A percentile compares a stretch with the other conserved stretches of the same genome.
Conservation (phyloP, 2,329 filamentous ascomycete genomes). For the Ophiocordyceps robertsii region DNA sequence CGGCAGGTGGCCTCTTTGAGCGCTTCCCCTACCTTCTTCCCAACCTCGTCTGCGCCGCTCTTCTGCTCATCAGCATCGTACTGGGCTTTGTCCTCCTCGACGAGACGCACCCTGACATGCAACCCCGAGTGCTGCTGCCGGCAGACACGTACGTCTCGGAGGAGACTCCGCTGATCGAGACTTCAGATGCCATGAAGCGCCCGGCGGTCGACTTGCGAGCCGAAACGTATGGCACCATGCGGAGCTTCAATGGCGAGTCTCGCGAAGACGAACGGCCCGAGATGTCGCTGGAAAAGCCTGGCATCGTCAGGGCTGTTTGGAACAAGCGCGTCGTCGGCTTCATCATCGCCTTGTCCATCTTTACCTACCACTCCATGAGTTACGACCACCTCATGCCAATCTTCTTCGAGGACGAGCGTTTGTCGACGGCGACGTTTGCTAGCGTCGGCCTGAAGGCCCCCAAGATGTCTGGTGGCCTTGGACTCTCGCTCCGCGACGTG, state of each 20-base stretch:
- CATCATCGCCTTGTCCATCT: constrained; percentile 72
- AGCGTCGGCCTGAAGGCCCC: constrained; percentile 20
- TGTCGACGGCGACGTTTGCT: constrained; percentile 20
- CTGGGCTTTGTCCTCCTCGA: constrained; percentile 70
- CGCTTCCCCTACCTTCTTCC: constrained; percentile 78
- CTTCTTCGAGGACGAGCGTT: constrained; percentile 70
- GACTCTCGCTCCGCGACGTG: constrained; percentile 47
- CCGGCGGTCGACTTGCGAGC: constrained; percentile 59
- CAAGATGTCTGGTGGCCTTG: constrained; percentile 47
- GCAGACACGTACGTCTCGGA: constrained; percentile 41
- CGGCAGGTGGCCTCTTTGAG: constrained; percentile 54
- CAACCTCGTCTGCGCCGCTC: constrained; percentile 67
- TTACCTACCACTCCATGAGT: constrained; percentile 91
- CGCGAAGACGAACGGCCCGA: constrained; percentile 19
- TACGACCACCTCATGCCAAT: constrained; percentile 88
- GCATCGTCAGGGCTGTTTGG: constrained; percentile 28
- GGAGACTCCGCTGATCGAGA: constrained; percentile 63
- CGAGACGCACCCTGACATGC: constrained; percentile 81
- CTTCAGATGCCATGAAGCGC: constrained; percentile 60
- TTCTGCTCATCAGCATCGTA: constrained; percentile 68
- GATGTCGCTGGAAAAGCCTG: constrained; percentile 18
- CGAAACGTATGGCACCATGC: constrained; percentile 71
- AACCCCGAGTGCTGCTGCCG: constrained; percentile 35
- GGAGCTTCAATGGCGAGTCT: constrained; percentile 30
- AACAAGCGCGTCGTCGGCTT: constrained; percentile 57